These are phyloP conservation scores for Exidia glandulosa DNA, from an alignment of 768 basidiomycete species.

Conservation along the genomic window DNA sequence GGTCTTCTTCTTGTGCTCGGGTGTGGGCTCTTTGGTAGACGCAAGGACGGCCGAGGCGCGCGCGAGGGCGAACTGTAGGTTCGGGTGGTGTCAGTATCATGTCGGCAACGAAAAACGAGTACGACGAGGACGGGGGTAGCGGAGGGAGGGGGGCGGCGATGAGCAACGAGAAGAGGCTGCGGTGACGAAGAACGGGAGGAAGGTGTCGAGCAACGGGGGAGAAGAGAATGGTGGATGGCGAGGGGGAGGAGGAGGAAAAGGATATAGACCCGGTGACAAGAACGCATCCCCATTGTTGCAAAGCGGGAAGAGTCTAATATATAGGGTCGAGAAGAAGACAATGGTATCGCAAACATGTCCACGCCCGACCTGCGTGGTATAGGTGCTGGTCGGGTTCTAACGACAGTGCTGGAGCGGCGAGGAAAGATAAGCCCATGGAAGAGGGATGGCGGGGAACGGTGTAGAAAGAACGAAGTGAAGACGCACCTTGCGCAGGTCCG, in stretches of 20 bases:
- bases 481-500: conserved; percentile 70
- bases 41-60: conserved; percentile 63
- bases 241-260: conserved; percentile 30
- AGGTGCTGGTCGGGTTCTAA: conserved; percentile 61
- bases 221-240: conserved; percentile 3
- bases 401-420: conserved; percentile 47
- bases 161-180: not conserved
- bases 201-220: not conserved
- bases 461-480: not conserved
- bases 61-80: conserved; percentile 54
- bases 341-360: conserved; percentile 84
- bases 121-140: not conserved
- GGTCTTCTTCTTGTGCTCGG: conserved; percentile 52
- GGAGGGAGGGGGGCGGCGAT: not conserved
- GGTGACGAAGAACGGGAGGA: not conserved
- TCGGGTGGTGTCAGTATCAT: not conserved
- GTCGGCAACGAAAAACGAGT: not conserved
- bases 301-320: conserved; percentile 19
- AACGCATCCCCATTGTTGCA: conserved; percentile 51
- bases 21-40: conserved; percentile 54
- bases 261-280: conserved; percentile 49
- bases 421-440: not conserved
- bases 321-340: conserved; percentile 4
- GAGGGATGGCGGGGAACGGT: not conserved
- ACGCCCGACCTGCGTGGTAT: conserved; percentile 79